Evolutionary conservation across 169 alveolate genomes (phyloP).

Genomic region (Plasmodium vivax): DNA sequence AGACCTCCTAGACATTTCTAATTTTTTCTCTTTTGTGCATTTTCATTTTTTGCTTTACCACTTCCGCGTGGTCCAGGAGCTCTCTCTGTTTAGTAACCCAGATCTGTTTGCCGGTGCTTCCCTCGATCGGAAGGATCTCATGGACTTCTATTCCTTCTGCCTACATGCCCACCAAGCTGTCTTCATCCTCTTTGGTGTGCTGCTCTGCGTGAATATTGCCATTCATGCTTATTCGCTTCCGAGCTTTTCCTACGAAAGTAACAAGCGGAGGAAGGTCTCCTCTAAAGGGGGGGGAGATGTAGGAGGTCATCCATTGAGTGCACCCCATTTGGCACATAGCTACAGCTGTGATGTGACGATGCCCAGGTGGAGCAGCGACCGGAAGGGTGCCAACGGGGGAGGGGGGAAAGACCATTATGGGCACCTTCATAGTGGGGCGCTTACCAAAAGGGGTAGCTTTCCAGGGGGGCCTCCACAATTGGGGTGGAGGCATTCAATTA

Average conservation of each 20-base stretch:
- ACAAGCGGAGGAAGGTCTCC: background rate
- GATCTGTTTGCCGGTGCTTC: background rate
- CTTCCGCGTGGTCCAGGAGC: slow-evolving; percentile 29
- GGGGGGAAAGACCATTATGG: background rate
- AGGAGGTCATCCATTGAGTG: background rate
- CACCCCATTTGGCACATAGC: background rate
- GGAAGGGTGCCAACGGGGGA: background rate
- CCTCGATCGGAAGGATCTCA: background rate
- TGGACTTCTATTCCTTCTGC: slow-evolving; percentile 13
- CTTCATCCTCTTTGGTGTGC: slow-evolving; percentile 23
- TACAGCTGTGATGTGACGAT: background rate
- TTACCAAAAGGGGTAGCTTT: background rate
- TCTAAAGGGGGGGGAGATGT: background rate
- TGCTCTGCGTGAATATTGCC: slow-evolving; percentile 19
- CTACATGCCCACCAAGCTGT: slow-evolving; percentile 13
- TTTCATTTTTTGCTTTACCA: slow-evolving; percentile 30
- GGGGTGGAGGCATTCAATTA: background rate
- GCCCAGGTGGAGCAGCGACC: background rate
- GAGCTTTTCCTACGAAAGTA: slow-evolving; percentile 27
- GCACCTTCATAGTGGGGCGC: background rate
- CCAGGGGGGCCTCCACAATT: background rate
- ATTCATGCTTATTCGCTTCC: slow-evolving; percentile 53
- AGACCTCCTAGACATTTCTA: slow-evolving; percentile 28
- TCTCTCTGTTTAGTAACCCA: background rate
- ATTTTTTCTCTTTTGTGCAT: slow-evolving; percentile 39